Conservation (phyloP, 2,329 filamentous ascomycete genomes). For the Fusarium incarnatum region DNA sequence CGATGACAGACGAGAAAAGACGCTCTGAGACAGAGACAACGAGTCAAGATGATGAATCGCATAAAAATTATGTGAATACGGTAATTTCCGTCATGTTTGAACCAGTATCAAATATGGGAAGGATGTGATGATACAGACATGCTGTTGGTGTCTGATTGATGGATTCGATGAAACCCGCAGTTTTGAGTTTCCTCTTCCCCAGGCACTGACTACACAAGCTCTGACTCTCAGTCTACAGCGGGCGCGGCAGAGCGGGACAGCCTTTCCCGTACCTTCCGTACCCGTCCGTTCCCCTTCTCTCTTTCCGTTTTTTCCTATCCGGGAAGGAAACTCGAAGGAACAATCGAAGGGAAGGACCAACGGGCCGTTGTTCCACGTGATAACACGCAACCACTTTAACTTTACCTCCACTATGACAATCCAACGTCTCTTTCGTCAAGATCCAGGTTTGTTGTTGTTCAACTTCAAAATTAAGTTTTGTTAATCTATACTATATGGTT, state of each 20-base stretch:
- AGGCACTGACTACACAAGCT: neutral
- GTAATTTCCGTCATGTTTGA: neutral
- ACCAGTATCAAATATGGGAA: neutral
- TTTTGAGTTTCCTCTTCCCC: conserved; percentile 36
- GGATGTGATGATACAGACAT: conserved; percentile 21
- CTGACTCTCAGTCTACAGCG: neutral
- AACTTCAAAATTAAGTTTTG: neutral
- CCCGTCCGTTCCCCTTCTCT: conserved; percentile 11
- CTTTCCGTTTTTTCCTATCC: conserved; percentile 17
- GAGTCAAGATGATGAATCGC: neutral
- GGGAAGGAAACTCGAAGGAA: conserved; percentile 25
- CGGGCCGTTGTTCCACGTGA: conserved; percentile 39
- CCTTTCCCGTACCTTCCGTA: conserved; percentile 14
- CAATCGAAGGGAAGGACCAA: conserved; percentile 18
- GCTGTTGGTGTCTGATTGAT: conserved; percentile 27
- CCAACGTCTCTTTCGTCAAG: neutral
- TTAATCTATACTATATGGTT: neutral
- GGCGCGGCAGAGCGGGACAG: conserved; percentile 9
- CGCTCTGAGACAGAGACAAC: conserved; percentile 10
- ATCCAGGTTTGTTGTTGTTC: neutral
- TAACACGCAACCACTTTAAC: conserved; percentile 12
- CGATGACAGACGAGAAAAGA: conserved; percentile 24
- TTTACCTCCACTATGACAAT: neutral
- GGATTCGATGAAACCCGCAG: conserved; percentile 17
- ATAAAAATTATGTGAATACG: neutral